Evolutionary conservation across 1,284 basidiomycete genomes (phyloP), one percentile per base, ranked within the genome.

Genomic region (Macrocystidia cucumis): DNA sequence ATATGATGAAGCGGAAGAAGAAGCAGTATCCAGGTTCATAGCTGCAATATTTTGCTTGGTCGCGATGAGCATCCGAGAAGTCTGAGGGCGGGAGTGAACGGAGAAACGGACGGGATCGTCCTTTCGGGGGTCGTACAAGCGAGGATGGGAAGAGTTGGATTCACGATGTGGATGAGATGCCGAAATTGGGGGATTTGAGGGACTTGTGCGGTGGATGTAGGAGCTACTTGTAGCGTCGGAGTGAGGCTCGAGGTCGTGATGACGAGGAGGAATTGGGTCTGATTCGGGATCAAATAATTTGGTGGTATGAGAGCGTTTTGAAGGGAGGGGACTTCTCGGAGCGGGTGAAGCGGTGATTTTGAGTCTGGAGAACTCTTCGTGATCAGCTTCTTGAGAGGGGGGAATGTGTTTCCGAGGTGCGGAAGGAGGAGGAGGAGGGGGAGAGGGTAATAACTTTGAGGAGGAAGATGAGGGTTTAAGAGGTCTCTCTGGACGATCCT

Each of bases 61-160:
- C 4, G 72, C 72, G 1, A 60, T 49, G 1, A 68, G 48, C 40
- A 57, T 48, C 43, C 49, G 44, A 30, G 60, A 16, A 12, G 3
- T 7, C 25, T 27, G 43, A 2, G 78, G 72, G 16, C 73, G 72
- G 1, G 72, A 59, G 32, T 78, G 69, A 11, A 77, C 73, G 25
- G 74, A 65, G 56, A 91, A 91, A 5, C 79, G 73, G 28, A 91
- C 75, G 0, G 90, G 86, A 53, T 93, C 85, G 53, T 93, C 83
- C 53, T 83, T 83, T 31, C 83, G 67, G 41, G 81, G 83, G 52
- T 92, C 88, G 41, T 91, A 92, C 0, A 93, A 69, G 44, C 84
- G 81, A 4, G 78, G 70, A 18, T 59, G 51, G 39, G 56, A 40
- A 45, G 60, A 40, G 44, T 57, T 49, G 25, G 49, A 44, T 19